Conservation (phyloP, 345 rosid genomes). For the Populus davidiana region DNA sequence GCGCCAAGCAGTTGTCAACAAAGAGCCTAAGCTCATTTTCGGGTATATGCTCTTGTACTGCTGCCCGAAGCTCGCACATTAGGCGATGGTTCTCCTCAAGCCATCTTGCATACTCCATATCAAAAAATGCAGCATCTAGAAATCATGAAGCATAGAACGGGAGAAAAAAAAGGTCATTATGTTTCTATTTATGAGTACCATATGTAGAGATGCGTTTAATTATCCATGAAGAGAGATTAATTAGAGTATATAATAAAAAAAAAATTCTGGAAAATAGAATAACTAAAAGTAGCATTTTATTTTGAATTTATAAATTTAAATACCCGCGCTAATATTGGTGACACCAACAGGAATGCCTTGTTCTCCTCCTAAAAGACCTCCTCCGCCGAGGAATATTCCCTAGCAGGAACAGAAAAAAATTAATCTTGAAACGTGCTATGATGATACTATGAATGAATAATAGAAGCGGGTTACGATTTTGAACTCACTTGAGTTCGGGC, state of each 20-base stretch:
- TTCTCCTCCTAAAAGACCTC: conserved; percentile 55
- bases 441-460: not conserved
- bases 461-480: not conserved
- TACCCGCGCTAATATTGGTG: conserved; percentile 63
- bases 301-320: not conserved
- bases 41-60: conserved; percentile 76
- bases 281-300: too few relatives aligned
- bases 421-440: not conserved
- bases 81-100: conserved; percentile 80
- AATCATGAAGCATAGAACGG: too few relatives aligned
- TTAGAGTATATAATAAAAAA: not conserved
- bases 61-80: conserved; percentile 80
- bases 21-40: conserved; percentile 85
- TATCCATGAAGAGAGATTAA: not conserved
- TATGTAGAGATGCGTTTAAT: not conserved
- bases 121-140: conserved; percentile 70
- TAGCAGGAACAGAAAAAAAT: conserved; percentile 13
- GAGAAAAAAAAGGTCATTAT: not conserved
- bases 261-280: not conserved
- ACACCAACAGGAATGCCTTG: conserved; percentile 66
- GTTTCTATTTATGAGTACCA: not conserved
- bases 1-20: conserved; percentile 76
- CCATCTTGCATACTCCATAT: conserved; percentile 92
- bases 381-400: conserved; percentile 75
- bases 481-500: conserved; percentile 73